Conservation (phyloP, 2,329 filamentous ascomycete species). For the Colletotrichum neosansevieriae region DNA sequence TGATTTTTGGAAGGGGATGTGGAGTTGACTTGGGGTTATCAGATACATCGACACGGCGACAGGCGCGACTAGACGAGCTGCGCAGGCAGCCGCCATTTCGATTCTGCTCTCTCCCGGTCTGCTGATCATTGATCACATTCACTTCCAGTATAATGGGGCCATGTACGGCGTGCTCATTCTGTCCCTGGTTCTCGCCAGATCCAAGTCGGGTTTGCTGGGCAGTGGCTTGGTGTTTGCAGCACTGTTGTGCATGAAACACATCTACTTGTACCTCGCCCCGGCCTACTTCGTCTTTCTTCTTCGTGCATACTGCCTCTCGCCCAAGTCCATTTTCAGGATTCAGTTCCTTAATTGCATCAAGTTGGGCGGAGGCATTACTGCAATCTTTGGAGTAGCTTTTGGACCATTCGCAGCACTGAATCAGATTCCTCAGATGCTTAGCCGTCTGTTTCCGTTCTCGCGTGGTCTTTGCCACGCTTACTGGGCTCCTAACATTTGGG, state of each 20-base stretch:
- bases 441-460: constrained; percentile 92
- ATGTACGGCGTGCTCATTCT: constrained; percentile 92
- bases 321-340: constrained; percentile 80
- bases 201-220: constrained; percentile 77
- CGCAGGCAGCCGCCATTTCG: constrained; percentile 88
- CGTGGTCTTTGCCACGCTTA: constrained; percentile 96
- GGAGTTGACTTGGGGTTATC: constrained; percentile 10
- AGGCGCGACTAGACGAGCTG: constrained; percentile 74
- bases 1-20: not conserved
- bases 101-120: constrained; percentile 92
- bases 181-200: constrained; percentile 85
- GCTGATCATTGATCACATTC: constrained; percentile 97
- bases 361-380: constrained; percentile 78
- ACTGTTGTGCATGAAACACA: constrained; percentile 95
- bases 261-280: constrained; percentile 95
- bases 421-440: constrained; percentile 86
- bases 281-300: constrained; percentile 96
- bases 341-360: constrained; percentile 85
- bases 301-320: constrained; percentile 87
- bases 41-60: constrained; percentile 83
- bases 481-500: constrained; percentile 98
- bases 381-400: constrained; percentile 84
- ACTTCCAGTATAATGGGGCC: constrained; percentile 99
- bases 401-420: constrained; percentile 86
- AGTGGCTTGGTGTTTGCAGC: constrained; percentile 88